Evolutionary conservation across 805 yeast genomes (phyloP), one percentile per base, ranked within the genome.

Genomic region (Starmerella potacharoeniae): DNA sequence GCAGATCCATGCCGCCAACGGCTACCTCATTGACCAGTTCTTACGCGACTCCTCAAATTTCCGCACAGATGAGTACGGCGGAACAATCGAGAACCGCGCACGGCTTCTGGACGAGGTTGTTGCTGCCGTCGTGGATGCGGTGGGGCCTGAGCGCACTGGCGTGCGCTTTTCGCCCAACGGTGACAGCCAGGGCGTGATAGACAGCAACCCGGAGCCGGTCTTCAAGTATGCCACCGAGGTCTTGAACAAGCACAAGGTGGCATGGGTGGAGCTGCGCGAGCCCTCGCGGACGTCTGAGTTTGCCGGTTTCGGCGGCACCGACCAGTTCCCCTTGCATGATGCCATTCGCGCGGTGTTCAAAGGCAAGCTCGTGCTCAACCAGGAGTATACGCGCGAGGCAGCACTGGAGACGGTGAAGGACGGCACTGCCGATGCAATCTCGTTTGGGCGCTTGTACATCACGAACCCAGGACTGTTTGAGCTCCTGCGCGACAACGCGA

Each of bases 381-480:
- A 54, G 47, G 54, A 54, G 34, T 54, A 50, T 39, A 37, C 46
- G 11, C 57, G 59, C n/a, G 59, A 60, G 7, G 60, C 62, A 14
- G 59, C 57, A 13, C 28, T 55, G 31, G 53, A 48, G 11, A 30
- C 51, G 13, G 49, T 51, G 33, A 51, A 30, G 22, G 44, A 51
- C 28, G 59, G 54, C 22, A 56, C 55, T 8, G 53, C 59, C 17
- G 57, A 54, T 30, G 57, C 57, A 16, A 61, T 73, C 31, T 76
- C 73, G 1, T 68, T 73, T 58, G 82, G 81, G 31, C 73, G 82
- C 57, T 68, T 65, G 52, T 78, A 71, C 63, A 73, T 76, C 51
- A 65, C 81, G 31, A 80, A 79, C 67, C 82, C 84, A 1, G 84
- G 80, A 63, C 64, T 80, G 35, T 75, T 73, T 17, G 62, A 68